Base-by-base conservation (phyloP, 306 rosid genomes). In the Begonia loranthoides region DNA sequence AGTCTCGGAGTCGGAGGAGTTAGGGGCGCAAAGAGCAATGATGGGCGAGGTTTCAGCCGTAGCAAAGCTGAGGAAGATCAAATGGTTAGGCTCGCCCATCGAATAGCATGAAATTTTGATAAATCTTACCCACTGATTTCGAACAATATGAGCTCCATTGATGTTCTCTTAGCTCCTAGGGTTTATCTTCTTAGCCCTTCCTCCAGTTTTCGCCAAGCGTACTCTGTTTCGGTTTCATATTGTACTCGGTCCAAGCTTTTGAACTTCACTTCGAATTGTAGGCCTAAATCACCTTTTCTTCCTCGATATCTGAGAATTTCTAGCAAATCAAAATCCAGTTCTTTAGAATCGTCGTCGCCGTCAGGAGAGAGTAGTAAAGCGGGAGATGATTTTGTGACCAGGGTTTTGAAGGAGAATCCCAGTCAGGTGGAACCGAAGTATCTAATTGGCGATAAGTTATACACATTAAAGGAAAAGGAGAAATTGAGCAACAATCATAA, bases 401-500 rank as follows among this genome's bases (percentile, higher is more conserved):
- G 80, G 72, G 76, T 90, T 58, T 71, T 90, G 75, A 81, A 78
- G 83, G 88, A 90, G 52, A 90, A 86, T 47, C 99, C 95, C 15
- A 82, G 83, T 80, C 95, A 90, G 75, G 70, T 90, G 53, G 95
- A 87, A 69, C 80, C 87, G 54, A 80, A 79, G 85, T 80, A 60
- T 68, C 67, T 80, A 19, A 55, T 80, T 50, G 95, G 94, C 28
- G 76, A 80, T 21, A 80, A 80, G 67, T 68, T 85, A 12, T 82
- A 72, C 58, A 78, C 77, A 52, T 69, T 41, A 70, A 87, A 74
- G 61, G 84, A 86, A 66, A 83, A 60, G 52, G 82, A 83, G 77
- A 45, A 57, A 58, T 71, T 80, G 71, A 55, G 68, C 47, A 73
- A 66, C 68, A 60, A 33, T 14, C 46, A 64, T n/a, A 74, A 61